A percentile compares a stretch with the other conserved stretches of the same genome.
Conservation (phyloP, 2,329 filamentous ascomycete genomes). For the Aspergillus viridinutans region DNA sequence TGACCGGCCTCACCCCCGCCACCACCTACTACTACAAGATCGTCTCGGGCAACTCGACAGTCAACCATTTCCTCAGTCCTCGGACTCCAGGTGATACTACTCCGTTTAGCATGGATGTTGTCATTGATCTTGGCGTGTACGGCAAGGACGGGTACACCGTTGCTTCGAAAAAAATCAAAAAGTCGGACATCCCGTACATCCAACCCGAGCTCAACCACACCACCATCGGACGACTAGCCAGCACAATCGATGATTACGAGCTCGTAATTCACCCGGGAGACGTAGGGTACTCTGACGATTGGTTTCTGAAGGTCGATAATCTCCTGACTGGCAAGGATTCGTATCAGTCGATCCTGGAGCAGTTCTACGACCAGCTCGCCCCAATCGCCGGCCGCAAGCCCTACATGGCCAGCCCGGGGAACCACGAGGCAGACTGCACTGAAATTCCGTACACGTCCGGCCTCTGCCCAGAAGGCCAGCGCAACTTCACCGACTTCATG, state of each 20-base stretch:
- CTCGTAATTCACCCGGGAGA: constrained; percentile 43
- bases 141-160: constrained; percentile 52
- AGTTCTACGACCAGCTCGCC: constrained; percentile 54
- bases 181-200: constrained; percentile 47
- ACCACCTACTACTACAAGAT: constrained; percentile 61
- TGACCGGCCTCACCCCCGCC: constrained; percentile 46
- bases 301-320: constrained; percentile 47
- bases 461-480: constrained; percentile 45
- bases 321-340: constrained; percentile 47
- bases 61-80: constrained; percentile 53
- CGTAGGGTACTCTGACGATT: constrained; percentile 58
- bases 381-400: constrained; percentile 52
- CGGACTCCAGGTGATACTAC: constrained; percentile 52
- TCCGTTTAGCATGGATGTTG: constrained; percentile 50
- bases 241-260: constrained; percentile 53
- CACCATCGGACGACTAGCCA: constrained; percentile 53
- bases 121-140: constrained; percentile 55
- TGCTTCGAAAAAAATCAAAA: constrained; percentile 41
- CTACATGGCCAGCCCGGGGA: constrained; percentile 56
- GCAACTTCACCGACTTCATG: constrained; percentile 59
- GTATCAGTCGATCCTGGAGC: constrained; percentile 55
- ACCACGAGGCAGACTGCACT: constrained; percentile 55
- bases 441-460: constrained; percentile 22
- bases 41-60: constrained; percentile 51
- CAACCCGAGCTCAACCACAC: constrained; percentile 54